Evolutionary conservation across 169 alveolate genomes (phyloP).

Genomic region (Eimeria tenella): DNA sequence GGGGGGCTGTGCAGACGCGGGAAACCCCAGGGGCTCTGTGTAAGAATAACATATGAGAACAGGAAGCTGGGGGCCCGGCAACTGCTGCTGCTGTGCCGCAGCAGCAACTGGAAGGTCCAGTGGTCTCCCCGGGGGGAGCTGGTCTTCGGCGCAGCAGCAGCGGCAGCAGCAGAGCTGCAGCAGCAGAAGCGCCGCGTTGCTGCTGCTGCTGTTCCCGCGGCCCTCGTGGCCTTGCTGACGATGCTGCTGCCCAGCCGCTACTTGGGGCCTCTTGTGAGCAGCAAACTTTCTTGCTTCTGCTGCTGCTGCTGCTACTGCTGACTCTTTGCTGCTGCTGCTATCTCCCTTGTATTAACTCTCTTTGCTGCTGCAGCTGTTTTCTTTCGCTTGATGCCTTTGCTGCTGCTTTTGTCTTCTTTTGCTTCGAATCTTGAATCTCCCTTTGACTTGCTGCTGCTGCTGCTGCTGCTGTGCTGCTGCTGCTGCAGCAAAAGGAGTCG

Average conservation of each 20-base stretch:
- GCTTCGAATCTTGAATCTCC: no score
- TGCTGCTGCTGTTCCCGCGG: background rate
- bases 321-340: no score
- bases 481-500: no score
- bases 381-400: no score
- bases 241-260: background rate
- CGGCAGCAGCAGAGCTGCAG: background rate
- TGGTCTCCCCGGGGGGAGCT: conserved; percentile 17
- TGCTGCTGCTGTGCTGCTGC: no score
- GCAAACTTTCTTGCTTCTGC: background rate
- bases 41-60: background rate
- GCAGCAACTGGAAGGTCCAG: background rate
- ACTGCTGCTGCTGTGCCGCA: background rate
- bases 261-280: background rate
- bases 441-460: no score
- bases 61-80: background rate
- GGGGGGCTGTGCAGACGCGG: no score
- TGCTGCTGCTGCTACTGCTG: no score
- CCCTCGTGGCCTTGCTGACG: background rate
- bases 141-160: background rate
- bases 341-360: no score
- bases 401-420: no score
- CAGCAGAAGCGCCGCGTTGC: background rate
- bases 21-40: no score
- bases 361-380: no score